Conservation (phyloP, 768 basidiomycete genomes). For the Rhizopogon vinicolor region DNA sequence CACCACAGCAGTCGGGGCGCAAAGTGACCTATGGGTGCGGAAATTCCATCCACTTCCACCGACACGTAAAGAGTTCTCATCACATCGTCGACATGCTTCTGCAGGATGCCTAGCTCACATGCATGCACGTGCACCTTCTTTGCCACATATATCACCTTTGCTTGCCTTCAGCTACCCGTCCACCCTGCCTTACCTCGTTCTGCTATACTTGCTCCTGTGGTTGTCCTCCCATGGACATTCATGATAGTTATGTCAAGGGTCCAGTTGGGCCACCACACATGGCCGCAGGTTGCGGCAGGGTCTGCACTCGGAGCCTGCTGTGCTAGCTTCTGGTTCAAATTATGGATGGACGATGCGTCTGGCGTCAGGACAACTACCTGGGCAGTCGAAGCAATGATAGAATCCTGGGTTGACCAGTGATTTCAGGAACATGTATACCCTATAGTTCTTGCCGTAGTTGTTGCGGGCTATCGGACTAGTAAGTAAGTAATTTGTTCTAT, state of each 20-base stretch:
- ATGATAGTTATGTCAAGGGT: constrained; percentile 60
- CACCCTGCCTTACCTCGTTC: constrained; percentile 47
- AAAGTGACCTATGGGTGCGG: constrained; percentile 68
- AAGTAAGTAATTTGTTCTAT: neutral
- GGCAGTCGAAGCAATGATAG: constrained; percentile 7
- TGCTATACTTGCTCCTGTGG: constrained; percentile 31
- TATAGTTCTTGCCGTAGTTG: too few species aligned
- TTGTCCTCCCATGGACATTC: constrained; percentile 52
- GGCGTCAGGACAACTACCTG: constrained; percentile 17
- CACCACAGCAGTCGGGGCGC: constrained; percentile 31
- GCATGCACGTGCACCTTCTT: constrained; percentile 65
- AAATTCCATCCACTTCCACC: neutral
- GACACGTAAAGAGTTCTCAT: neutral
- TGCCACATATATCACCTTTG: constrained; percentile 54
- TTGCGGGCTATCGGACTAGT: neutral
- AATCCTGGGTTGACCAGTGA: neutral
- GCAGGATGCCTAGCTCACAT: constrained; percentile 83
- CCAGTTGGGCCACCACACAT: constrained; percentile 76
- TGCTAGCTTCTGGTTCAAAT: constrained; percentile 49
- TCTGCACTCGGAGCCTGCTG: constrained; percentile 48
- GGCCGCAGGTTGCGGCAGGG: constrained; percentile 62
- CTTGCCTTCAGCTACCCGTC: constrained; percentile 52
- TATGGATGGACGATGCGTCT: constrained; percentile 41
- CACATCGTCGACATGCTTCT: neutral
- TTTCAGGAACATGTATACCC: neutral